A percentile compares a stretch with the other conserved stretches of the same genome.
Evolutionary conservation across 306 rosid species (phyloP).

Genomic region (Notholithocarpus densiflorus): DNA sequence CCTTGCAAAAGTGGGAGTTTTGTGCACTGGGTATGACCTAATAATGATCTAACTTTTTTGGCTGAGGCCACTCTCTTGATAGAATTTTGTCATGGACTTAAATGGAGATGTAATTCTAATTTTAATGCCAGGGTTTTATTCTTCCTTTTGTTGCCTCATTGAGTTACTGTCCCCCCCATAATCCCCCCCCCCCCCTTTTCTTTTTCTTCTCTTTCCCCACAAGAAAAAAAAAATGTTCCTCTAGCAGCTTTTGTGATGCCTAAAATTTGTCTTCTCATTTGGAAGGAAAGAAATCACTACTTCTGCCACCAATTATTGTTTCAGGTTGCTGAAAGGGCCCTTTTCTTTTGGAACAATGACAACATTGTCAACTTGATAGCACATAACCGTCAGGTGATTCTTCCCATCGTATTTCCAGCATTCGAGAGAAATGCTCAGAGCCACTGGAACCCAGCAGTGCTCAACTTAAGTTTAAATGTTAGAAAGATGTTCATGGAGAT

Average conservation of each 20-base stretch:
- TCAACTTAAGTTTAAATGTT: constrained; percentile 68
- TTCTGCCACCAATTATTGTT: constrained; percentile 14
- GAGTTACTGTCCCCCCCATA: background rate
- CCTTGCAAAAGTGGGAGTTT: too few species aligned
- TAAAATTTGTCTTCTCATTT: background rate
- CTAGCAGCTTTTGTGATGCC: constrained; percentile 1
- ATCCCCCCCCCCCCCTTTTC: too few species aligned
- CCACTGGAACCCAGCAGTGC: constrained; percentile 95
- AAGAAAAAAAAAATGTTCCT: background rate
- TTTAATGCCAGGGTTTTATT: background rate
- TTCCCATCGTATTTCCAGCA: constrained; percentile 78
- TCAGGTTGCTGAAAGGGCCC: constrained; percentile 98
- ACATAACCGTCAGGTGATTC: constrained; percentile 72
- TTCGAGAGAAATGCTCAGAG: constrained; percentile 68
- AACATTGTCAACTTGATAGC: constrained; percentile 79
- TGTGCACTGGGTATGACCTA: too few species aligned
- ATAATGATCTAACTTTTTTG: background rate
- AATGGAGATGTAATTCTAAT: background rate
- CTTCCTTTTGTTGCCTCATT: background rate
- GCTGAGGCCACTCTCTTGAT: background rate
- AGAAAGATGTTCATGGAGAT: constrained; percentile 87
- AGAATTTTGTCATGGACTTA: background rate
- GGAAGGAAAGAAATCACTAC: background rate
- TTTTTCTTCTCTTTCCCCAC: background rate
- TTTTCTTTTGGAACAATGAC: constrained; percentile 94